Evolutionary conservation across 768 basidiomycete species (phyloP), one percentile per base, ranked within the genome.

Genomic region (Rhodotorula sphaerocarpa): DNA sequence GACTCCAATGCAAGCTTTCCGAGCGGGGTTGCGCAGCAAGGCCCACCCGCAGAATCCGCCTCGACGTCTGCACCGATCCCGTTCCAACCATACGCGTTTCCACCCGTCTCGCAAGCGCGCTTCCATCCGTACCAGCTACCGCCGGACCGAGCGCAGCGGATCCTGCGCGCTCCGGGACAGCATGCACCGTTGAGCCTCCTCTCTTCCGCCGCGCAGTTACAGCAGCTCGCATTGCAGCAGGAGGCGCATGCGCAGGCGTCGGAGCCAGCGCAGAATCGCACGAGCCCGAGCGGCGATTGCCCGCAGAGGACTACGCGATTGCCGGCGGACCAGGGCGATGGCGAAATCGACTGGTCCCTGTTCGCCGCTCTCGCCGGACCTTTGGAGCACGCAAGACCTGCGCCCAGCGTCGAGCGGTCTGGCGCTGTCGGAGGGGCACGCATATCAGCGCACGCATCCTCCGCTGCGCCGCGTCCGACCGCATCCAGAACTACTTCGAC

Each of bases 71-170:
- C 53, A n/a, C 7, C 23, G 18, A 30, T 23, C 31, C 20, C 34
- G 7, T 23, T n/a, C 15, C 50, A 51, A 15, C 60, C 60, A 4
- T 54, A 65, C 31, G 63, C 63, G 10, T 65, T 65, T 27, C 63
- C 63, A 11, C 63, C 63, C 25, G 55, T 65, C 25, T 65, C 63
- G 0, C 27, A 3, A 5, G 50, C 57, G 7, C 31, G 58, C 5
- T 65, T 59, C n/a, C 63, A 65, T 30, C 63, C 63, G 10, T 65
- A 65, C 50, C 54, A 51, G 48, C 57, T 57, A 7, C 57, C 57
- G 15, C 7, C 48, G 1, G 57, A 58, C 16, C 50, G 57, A 3
- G 42, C 42, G 0, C 53, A 43, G 23, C 42, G 53, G 3, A 39
- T 39, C 10, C 23, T 55, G 1, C 28, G 42, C 5, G 41, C 41